phyloP scores from a whole-genome alignment of 2,329 filamentous ascomycete genomes.

The Orbilia ellipsospora region DNA sequence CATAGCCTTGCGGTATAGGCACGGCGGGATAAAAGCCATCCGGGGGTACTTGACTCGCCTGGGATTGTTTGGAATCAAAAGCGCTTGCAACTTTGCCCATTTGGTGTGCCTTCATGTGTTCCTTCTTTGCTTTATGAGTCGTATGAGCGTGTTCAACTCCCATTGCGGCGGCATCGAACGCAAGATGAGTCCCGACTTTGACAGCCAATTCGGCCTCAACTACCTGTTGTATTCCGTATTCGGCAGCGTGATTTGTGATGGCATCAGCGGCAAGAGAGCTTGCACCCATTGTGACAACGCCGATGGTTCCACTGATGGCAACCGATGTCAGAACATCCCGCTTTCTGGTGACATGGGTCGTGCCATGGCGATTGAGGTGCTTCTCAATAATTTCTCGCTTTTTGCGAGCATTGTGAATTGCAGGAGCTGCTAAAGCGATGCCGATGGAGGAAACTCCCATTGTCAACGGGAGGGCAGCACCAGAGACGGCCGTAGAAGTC shows the following conservation, averaged over 20 bases:
- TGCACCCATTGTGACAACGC: conserved; percentile 62
- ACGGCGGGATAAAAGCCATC: conserved; percentile 47
- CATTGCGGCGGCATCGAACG: conserved; percentile 62
- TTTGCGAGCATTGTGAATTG: conserved; percentile 64
- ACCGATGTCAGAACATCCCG: conserved; percentile 63
- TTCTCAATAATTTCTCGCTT: conserved; percentile 64
- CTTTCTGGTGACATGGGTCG: conserved; percentile 63
- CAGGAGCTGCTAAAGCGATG: conserved; percentile 62
- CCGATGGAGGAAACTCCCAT: conserved; percentile 63
- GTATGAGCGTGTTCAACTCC: conserved; percentile 62
- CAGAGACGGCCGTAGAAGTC: conserved; percentile 63
- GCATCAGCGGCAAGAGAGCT: conserved; percentile 62
- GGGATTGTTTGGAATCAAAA: neutral
- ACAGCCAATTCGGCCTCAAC: conserved; percentile 61
- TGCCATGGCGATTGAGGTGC: conserved; percentile 61
- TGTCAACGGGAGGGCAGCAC: conserved; percentile 63
- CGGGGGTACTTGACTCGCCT: conserved; percentile 3
- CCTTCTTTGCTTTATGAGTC: conserved; percentile 61
- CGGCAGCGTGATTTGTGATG: conserved; percentile 61
- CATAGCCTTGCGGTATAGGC: conserved; percentile 30
- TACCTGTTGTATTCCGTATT: conserved; percentile 60
- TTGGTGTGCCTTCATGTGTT: conserved; percentile 60
- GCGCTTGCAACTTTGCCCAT: conserved; percentile 49
- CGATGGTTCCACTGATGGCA: conserved; percentile 62
- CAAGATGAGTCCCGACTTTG: conserved; percentile 62